Evolutionary conservation across 768 basidiomycete genomes (phyloP), one percentile per base, ranked within the genome.

Genomic region (Coprinopsis cinerea): DNA sequence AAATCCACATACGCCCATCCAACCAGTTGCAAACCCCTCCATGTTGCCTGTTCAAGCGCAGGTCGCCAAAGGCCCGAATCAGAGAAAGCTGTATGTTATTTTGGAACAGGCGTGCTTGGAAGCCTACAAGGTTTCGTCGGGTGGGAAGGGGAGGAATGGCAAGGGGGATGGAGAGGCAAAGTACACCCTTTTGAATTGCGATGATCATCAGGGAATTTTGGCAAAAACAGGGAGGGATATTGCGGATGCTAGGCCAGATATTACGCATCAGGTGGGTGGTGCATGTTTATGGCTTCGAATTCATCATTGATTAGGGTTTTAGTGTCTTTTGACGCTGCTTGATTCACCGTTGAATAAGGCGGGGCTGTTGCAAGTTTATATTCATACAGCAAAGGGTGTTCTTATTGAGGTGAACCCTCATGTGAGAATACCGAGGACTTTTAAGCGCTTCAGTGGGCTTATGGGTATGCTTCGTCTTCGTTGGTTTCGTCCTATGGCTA

Each of bases 291-390:
- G 51, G 13, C 30, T 7, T 15, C 9, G 15, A 9, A 24, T 40
- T 48, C 44, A 44, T 53, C 49, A 20, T 11, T 14, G 7, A 20
- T 18, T 22, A 28, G n/a, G 34, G 45, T 49, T 14, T 6, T 58
- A 98, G 92, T 99, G 96, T 62, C 80, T 99, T 9, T 72, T 99
- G 57, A 99, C 96, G 0, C 76, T 99, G 5, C 80, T 99, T 49
- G 96, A 99, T 70, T 98, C 95, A 17, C 96, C 96, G 1, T 71
- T 99, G 40, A 99, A 99, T 78, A 98, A 98, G 69, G 90, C 95
- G 5, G 96, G 96, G 9, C 69, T 91, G 23, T 79, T 98, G 10
- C 96, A 98, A 66, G 93, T 99, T 15, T 99, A 95, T 71, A 94
- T 99, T 53, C 94, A 97, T 72, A 98, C 96, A 14, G 89, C 92